Conservation (phyloP, 495 filamentous ascomycete species). For the Copromyces sp. region DNA sequence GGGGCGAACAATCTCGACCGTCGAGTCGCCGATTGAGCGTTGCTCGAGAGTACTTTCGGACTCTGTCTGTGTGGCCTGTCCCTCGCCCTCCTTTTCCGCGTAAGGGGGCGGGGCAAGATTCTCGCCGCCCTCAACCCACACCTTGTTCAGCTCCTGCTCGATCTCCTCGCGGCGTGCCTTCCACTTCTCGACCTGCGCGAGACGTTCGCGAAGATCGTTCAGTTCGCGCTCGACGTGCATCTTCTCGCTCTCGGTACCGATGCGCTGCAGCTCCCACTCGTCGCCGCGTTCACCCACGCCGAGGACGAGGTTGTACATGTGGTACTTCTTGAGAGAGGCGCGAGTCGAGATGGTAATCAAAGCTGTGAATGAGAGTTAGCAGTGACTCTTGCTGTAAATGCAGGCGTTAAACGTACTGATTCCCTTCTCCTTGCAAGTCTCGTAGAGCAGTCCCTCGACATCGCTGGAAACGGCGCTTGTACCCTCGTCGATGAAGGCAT, state of each 20-base stretch:
- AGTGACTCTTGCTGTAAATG: background rate
- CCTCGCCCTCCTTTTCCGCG: conserved; percentile 11
- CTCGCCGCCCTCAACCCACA: conserved; percentile 43
- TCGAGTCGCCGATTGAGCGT: background rate
- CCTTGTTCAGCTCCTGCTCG: conserved; percentile 41
- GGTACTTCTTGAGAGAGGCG: conserved; percentile 87
- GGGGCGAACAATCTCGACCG: background rate
- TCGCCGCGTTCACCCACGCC: conserved; percentile 55
- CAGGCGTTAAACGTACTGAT: conserved; percentile 55
- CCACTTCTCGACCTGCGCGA: conserved; percentile 77
- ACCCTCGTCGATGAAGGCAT: conserved; percentile 90
- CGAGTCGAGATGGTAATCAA: conserved; percentile 91
- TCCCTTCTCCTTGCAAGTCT: conserved; percentile 80
- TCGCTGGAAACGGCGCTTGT: conserved; percentile 89
- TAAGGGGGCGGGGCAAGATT: conserved; percentile 34
- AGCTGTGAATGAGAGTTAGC: conserved; percentile 34
- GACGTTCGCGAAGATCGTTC: conserved; percentile 64
- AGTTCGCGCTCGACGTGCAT: conserved; percentile 84
- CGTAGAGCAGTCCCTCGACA: conserved; percentile 89
- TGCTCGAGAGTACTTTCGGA: background rate
- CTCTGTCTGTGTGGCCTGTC: conserved; percentile 3
- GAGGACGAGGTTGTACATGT: conserved; percentile 78
- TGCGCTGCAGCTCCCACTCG: conserved; percentile 82
- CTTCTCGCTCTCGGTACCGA: conserved; percentile 87
- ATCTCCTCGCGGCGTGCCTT: conserved; percentile 70